phyloP scores from a whole-genome alignment of 2,329 filamentous ascomycete species.

The Penicillium expansum region DNA sequence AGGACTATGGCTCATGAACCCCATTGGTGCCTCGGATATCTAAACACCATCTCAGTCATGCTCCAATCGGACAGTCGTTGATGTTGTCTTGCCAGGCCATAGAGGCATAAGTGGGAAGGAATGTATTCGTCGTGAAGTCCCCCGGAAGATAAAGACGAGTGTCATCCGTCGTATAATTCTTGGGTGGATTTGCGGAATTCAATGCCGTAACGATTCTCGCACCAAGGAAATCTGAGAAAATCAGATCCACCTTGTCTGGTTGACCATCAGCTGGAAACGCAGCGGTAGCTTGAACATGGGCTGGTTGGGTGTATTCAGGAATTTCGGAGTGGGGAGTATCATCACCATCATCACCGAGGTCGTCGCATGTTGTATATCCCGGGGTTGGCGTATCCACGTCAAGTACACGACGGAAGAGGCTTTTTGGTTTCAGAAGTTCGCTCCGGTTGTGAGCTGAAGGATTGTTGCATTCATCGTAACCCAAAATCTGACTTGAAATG shows the following conservation, averaged over 20 bases:
- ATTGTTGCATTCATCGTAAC: slow-evolving; percentile 11
- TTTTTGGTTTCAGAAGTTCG: slow-evolving; percentile 6
- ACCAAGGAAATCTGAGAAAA: too few relatives aligned
- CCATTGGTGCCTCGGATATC: too few relatives aligned
- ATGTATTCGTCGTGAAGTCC: slow-evolving; percentile 5
- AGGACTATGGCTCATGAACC: too few relatives aligned
- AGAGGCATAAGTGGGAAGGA: slow-evolving; percentile 4
- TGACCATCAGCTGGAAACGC: slow-evolving; percentile 2
- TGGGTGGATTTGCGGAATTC: neutral
- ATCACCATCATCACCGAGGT: slow-evolving; percentile 11
- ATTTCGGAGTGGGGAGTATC: too few relatives aligned
- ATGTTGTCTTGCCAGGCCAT: slow-evolving; percentile 3
- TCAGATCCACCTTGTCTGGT: slow-evolving; percentile 2
- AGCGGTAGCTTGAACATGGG: slow-evolving; percentile 7
- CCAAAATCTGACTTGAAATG: slow-evolving; percentile 7
- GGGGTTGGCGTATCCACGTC: neutral
- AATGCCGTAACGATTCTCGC: too few relatives aligned
- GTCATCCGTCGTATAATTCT: slow-evolving; percentile 1
- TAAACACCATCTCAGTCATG: too few relatives aligned
- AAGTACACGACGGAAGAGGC: slow-evolving; percentile 3
- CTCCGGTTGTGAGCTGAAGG: neutral
- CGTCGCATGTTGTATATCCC: slow-evolving; percentile 10
- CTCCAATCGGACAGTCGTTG: neutral
- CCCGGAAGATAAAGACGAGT: slow-evolving; percentile 3
- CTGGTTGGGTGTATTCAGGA: too few relatives aligned